These are phyloP conservation scores for Boletus barrowsii DNA, from an alignment of 768 basidiomycete genomes.

Conservation along the genomic window DNA sequence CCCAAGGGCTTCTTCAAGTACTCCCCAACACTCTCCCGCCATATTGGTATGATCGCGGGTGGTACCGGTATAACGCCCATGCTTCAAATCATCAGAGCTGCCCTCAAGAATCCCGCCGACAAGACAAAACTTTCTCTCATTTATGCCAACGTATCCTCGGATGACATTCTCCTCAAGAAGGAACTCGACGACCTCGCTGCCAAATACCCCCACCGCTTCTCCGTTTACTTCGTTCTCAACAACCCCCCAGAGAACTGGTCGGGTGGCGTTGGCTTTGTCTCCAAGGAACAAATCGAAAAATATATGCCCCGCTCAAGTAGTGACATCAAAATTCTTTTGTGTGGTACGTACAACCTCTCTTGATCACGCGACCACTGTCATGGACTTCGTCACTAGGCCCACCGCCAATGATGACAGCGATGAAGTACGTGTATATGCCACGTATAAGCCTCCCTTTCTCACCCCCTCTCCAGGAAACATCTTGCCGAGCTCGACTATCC, in stretches of 20 bases:
- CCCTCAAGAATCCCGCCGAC: constrained; percentile 86
- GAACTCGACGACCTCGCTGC: constrained; percentile 80
- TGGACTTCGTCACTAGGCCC: constrained; percentile 42
- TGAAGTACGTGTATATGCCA: constrained; percentile 56
- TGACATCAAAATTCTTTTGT: constrained; percentile 85
- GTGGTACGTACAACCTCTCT: constrained; percentile 54
- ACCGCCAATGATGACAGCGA: constrained; percentile 74
- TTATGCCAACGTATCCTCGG: constrained; percentile 92
- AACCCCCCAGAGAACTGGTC: constrained; percentile 87
- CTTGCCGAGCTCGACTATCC: constrained; percentile 86
- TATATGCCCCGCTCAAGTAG: constrained; percentile 63
- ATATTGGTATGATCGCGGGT: constrained; percentile 96
- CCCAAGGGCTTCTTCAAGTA: constrained; percentile 97
- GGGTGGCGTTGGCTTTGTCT: constrained; percentile 89
- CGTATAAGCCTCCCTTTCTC: neutral
- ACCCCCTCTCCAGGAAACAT: constrained; percentile 60
- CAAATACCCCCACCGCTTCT: constrained; percentile 65
- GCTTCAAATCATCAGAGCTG: constrained; percentile 97
- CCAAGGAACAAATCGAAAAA: constrained; percentile 85
- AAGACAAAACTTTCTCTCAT: constrained; percentile 80
- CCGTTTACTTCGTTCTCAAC: constrained; percentile 89
- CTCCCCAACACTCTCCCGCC: constrained; percentile 61
- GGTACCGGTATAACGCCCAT: constrained; percentile 99
- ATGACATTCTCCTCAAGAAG: constrained; percentile 88
- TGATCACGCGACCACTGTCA: constrained; percentile 6